Base-by-base conservation (phyloP, 306 rosid species). In the Fragaria vesca region DNA sequence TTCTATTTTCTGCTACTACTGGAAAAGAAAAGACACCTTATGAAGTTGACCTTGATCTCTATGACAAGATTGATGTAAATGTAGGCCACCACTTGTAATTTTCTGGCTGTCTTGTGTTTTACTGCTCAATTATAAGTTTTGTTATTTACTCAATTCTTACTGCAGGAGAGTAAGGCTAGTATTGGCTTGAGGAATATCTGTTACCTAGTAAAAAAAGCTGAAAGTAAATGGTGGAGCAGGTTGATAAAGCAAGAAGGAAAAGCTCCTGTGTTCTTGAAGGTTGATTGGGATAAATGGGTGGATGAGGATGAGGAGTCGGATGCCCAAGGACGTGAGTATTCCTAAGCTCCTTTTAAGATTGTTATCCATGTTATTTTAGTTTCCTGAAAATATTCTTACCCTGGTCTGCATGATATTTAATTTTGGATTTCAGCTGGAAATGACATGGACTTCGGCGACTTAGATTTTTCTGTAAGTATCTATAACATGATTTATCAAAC, bases 261-360 rank as follows among this genome's bases (percentile, higher is more conserved):
- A 66, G 60, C 90, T 76, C 97, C 95, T 46, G 69, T 81, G 16
- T 92, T 87, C 65, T 46, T 92, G 75, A 90, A 87, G 83, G 90
- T 90, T 75, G 97, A 92, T 85, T 92, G 97, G 97, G 84, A 88
- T 74, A 92, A 87, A 78, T 92, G 96, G 97, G 83, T 84, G 57
- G 97, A 92, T 81, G 97, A 92, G 82, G 96, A 90, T 52, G 97
- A 90, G 51, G 97, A 88, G 60, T 72, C 30, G 15, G 94, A 82
- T 48, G 58, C 55, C 26, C 69, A 68, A 26, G 67, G 51, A 30
- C 21, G 74, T 20, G 68, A 89, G 50, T 81, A 74, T 80, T 69
- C 78, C 75, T 18, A 8, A 11, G 18, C 42, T 71, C 32, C 38
- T 20, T 45, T 43, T 1, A 24, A 24, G 67, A 9, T 6, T 57